phyloP scores from a whole-genome alignment of 2,329 filamentous ascomycete genomes.

The Scytalidium sp. region DNA sequence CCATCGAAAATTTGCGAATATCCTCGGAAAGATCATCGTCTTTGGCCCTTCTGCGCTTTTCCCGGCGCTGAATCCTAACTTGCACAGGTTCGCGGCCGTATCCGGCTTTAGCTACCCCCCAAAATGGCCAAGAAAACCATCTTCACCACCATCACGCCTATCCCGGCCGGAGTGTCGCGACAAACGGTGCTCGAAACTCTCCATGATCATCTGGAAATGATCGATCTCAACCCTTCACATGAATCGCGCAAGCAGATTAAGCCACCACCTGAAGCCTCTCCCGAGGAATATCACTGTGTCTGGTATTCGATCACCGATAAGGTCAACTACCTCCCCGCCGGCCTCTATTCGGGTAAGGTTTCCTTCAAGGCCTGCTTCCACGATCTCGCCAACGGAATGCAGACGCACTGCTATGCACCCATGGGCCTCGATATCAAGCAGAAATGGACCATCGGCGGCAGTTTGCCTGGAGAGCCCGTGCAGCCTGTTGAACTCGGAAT shows the following conservation, averaged over 20 bases:
- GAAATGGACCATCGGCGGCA: slow-evolving; percentile 73
- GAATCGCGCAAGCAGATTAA: slow-evolving; percentile 65
- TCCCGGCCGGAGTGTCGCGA: slow-evolving; percentile 65
- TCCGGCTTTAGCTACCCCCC: slow-evolving; percentile 2
- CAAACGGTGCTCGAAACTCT: slow-evolving; percentile 71
- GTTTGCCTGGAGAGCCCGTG: slow-evolving; percentile 64
- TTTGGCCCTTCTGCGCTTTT: too few relatives aligned
- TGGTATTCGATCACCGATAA: slow-evolving; percentile 82
- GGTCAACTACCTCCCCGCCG: slow-evolving; percentile 69
- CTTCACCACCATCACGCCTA: slow-evolving; percentile 75
- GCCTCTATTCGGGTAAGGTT: slow-evolving; percentile 58
- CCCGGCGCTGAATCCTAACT: background rate
- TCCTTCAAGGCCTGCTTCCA: slow-evolving; percentile 80
- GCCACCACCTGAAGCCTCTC: slow-evolving; percentile 62
- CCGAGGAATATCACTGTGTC: slow-evolving; percentile 66
- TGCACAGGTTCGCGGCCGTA: background rate
- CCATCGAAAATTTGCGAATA: too few relatives aligned
- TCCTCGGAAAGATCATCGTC: too few relatives aligned
- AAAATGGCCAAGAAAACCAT: slow-evolving; percentile 66
- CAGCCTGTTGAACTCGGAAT: slow-evolving; percentile 64
- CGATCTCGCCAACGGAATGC: slow-evolving; percentile 66
- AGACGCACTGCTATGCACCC: slow-evolving; percentile 81
- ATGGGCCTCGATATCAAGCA: slow-evolving; percentile 75
- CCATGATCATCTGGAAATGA: slow-evolving; percentile 78
- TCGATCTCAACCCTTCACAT: slow-evolving; percentile 81